Percentiles rank a stretch among this genome's conserved stretches.
These are phyloP conservation scores for Tulasnella calospora DNA, from an alignment of 768 basidiomycete species.

Conservation along the genomic window DNA sequence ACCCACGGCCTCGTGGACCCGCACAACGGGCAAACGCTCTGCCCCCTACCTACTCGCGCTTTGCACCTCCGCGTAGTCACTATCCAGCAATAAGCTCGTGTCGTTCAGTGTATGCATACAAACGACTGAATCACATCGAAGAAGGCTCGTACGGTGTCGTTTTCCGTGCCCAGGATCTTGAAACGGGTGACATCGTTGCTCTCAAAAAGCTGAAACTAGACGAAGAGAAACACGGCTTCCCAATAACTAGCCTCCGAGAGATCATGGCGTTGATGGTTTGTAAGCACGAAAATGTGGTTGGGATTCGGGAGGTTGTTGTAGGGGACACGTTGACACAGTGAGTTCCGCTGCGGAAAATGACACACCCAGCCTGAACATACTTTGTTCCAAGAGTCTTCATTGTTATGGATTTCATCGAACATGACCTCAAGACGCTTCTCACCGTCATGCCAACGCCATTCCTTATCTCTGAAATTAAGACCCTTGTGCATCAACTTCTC, in stretches of 20 bases:
- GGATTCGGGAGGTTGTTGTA: slow-evolving; percentile 95
- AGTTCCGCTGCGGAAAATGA: slow-evolving; percentile 41
- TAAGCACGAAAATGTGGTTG: slow-evolving; percentile 91
- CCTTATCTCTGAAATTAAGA: slow-evolving; percentile 97
- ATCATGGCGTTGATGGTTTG: slow-evolving; percentile 95
- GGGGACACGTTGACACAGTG: slow-evolving; percentile 98
- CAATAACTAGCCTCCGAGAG: slow-evolving; percentile 93
- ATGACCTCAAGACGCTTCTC: slow-evolving; percentile 94
- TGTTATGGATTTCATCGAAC: slow-evolving; percentile 99
- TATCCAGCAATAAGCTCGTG: slow-evolving; percentile 82
- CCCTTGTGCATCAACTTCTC: slow-evolving; percentile 84
- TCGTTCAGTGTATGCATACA: slow-evolving; percentile 90
- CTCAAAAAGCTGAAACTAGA: slow-evolving; percentile 97
- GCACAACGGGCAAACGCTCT: not conserved
- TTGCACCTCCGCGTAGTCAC: slow-evolving; percentile 66
- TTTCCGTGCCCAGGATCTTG: slow-evolving; percentile 90
- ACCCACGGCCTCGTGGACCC: not conserved
- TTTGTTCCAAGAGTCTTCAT: slow-evolving; percentile 75
- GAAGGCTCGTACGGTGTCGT: slow-evolving; percentile 98
- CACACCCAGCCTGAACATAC: not conserved
- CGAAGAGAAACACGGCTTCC: slow-evolving; percentile 98
- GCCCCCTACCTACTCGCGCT: slow-evolving; percentile 32
- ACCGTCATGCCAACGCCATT: slow-evolving; percentile 95
- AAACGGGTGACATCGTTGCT: slow-evolving; percentile 93
- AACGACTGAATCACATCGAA: slow-evolving; percentile 94